A percentile compares a stretch with the other conserved stretches of the same genome.
These are phyloP conservation scores for Dianthus caryophyllus DNA, from an alignment of 148 eudicot genomes.

Conservation along the genomic window DNA sequence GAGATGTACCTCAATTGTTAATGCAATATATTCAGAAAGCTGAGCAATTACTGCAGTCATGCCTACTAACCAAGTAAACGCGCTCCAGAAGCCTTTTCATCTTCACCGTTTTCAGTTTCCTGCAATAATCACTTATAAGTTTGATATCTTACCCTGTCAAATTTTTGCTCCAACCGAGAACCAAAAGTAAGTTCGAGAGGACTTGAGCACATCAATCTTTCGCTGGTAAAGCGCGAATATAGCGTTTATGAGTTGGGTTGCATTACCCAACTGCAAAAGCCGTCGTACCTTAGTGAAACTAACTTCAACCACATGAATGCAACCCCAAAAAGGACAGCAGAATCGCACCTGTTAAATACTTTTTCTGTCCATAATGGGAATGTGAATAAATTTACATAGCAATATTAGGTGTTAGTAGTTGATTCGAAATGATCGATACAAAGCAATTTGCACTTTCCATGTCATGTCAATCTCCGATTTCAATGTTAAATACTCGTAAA, in stretches of 20 bases:
- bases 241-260: constrained; percentile 74
- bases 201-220: constrained; percentile 71
- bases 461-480: neutral
- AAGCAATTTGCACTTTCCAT: neutral
- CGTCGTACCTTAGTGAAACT: constrained; percentile 83
- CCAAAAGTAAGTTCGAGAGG: constrained; percentile 71
- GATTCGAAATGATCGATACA: neutral
- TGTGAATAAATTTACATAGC: neutral
- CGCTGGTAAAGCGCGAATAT: constrained; percentile 55
- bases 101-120: constrained; percentile 33
- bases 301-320: constrained; percentile 77
- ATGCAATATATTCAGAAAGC: constrained; percentile 68
- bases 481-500: neutral
- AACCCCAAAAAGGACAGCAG: constrained; percentile 85
- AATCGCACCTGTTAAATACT: constrained; percentile 66
- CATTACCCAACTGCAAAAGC: constrained; percentile 83
- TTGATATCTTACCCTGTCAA: constrained; percentile 46
- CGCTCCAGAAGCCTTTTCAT: constrained; percentile 57
- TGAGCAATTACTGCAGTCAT: constrained; percentile 57
- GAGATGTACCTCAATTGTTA: constrained; percentile 66
- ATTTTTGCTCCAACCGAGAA: constrained; percentile 70
- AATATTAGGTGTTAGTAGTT: neutral
- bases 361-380: neutral
- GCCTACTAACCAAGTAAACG: constrained; percentile 49
- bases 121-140: constrained; percentile 10